Conservation (phyloP, 805 yeast genomes). For the Wickerhamomyces subpelliculosus region DNA sequence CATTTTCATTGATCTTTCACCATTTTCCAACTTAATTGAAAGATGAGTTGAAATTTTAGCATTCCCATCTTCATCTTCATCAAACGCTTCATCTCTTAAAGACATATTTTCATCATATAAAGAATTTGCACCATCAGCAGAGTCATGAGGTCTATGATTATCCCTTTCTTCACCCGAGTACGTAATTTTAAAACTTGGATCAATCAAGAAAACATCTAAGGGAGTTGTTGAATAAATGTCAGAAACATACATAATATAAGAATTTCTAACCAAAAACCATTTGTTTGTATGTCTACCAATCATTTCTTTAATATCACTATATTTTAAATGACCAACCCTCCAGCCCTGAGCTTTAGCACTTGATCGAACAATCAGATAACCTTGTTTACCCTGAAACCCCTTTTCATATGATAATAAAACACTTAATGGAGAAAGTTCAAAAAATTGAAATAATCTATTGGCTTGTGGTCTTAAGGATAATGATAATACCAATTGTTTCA, state of each 20-base stretch:
- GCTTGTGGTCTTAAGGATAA: slow-evolving; percentile 74
- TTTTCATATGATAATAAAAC: slow-evolving; percentile 76
- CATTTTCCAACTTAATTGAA: slow-evolving; percentile 55
- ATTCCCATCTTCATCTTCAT: slow-evolving; percentile 21
- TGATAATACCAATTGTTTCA: slow-evolving; percentile 50
- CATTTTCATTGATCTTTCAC: slow-evolving; percentile 72
- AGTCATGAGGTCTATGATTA: no score
- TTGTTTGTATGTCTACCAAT: slow-evolving; percentile 84
- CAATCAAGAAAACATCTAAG: slow-evolving; percentile 87
- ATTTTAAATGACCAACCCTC: slow-evolving; percentile 85
- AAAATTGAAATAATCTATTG: slow-evolving; percentile 74
- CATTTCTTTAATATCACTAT: slow-evolving; percentile 79
- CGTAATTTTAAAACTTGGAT: slow-evolving; percentile 55
- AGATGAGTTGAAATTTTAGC: slow-evolving; percentile 46
- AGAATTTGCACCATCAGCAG: slow-evolving; percentile 31
- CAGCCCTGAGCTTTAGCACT: slow-evolving; percentile 89
- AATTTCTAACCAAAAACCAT: slow-evolving; percentile 84
- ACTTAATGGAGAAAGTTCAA: slow-evolving; percentile 86
- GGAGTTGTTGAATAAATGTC: slow-evolving; percentile 84
- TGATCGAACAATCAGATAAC: slow-evolving; percentile 70
- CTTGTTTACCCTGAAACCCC: slow-evolving; percentile 84
- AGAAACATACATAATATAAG: slow-evolving; percentile 80
- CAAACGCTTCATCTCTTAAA: slow-evolving; percentile 19
- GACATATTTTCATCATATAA: slow-evolving; percentile 24
- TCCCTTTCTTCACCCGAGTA: slow-evolving; percentile 31